phyloP scores from a whole-genome alignment of 169 alveolate species.

The Ichthyophthirius multifiliis region DNA sequence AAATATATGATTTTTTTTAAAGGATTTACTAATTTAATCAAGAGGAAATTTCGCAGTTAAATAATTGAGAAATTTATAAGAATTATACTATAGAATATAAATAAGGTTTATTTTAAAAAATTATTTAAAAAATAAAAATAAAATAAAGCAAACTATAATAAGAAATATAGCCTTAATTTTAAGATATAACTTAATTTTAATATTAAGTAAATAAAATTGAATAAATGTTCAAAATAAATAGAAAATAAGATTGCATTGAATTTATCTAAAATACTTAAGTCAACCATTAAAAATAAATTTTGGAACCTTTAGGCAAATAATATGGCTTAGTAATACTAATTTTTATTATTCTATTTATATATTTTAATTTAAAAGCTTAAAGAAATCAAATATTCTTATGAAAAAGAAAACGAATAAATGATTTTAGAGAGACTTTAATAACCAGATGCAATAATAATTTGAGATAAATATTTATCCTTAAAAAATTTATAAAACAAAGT shows the following conservation, averaged over 20 bases:
- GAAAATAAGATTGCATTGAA: not conserved
- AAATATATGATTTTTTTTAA: not conserved
- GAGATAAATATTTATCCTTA: too few relatives aligned
- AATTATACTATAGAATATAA: not conserved
- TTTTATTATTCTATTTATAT: too few relatives aligned
- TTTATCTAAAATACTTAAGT: not conserved
- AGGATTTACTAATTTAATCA: too few relatives aligned
- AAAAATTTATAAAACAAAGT: too few relatives aligned
- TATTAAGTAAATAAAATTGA: not conserved
- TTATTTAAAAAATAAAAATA: not conserved
- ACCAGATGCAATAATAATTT: not conserved
- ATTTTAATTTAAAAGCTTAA: not conserved
- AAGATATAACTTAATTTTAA: not conserved
- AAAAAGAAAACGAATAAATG: constrained; percentile 1
- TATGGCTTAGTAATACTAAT: not conserved
- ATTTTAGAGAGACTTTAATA: not conserved
- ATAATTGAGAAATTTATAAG: not conserved
- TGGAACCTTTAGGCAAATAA: not conserved
- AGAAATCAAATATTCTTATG: not conserved
- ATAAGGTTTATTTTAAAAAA: not conserved
- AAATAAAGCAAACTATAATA: not conserved
- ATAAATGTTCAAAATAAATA: not conserved
- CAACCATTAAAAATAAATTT: not conserved
- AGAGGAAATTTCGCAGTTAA: too few relatives aligned
- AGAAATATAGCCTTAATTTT: not conserved